Percentiles rank a stretch among this genome's conserved stretches.
Evolutionary conservation across 2,329 filamentous ascomycete species (phyloP).

Genomic region (Penicillium oxalicum): DNA sequence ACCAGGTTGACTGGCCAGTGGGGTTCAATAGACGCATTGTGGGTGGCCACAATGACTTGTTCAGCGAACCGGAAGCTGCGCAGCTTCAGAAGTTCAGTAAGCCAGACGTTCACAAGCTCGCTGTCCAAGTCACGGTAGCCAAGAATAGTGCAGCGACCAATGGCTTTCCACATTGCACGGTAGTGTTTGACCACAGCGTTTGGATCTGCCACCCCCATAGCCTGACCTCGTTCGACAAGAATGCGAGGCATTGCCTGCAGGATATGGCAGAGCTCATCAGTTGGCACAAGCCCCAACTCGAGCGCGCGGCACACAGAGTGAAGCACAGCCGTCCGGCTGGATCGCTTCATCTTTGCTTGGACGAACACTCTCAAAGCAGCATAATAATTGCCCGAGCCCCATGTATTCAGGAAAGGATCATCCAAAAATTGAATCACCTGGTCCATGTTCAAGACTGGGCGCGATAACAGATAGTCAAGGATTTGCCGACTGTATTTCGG

Average conservation of each 20-base stretch:
- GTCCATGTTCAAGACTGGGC: constrained; percentile 7
- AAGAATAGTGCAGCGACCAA: constrained; percentile 32
- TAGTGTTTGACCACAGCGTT: constrained; percentile 21
- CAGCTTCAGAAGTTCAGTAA: constrained; percentile 23
- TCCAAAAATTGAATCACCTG: constrained; percentile 31
- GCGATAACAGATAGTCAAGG: constrained; percentile 27
- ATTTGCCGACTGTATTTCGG: constrained; percentile 33
- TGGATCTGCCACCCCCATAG: constrained; percentile 10
- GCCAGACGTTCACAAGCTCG: constrained; percentile 28
- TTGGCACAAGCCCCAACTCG: constrained; percentile 31
- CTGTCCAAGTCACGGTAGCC: constrained; percentile 28
- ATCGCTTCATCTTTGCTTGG: constrained; percentile 12
- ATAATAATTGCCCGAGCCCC: constrained; percentile 32
- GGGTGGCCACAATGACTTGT: constrained; percentile 28
- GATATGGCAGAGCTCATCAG: constrained; percentile 29
- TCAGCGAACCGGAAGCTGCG: constrained; percentile 20
- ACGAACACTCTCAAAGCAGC: constrained; percentile 24
- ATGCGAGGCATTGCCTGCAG: constrained; percentile 23
- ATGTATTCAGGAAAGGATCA: constrained; percentile 33
- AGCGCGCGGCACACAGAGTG: constrained; percentile 26
- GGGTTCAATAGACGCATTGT: constrained; percentile 8
- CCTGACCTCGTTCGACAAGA: constrained; percentile 12
- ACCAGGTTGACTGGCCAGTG: constrained; percentile 26
- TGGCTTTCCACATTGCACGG: constrained; percentile 33
- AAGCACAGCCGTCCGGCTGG: constrained; percentile 20